Conservation (phyloP, 164 flowering plant genomes). For the Vitis vinifera region ASM3070453v1 NC_081811.1:28349001-28349500, state of each 20-base stretch:
- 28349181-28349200: slow-evolving; percentile 55
- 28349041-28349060: slow-evolving; percentile 35
- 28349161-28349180: slow-evolving; percentile 36
- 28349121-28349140: slow-evolving; percentile 35
- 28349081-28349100: slow-evolving; percentile 52
- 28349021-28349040: slow-evolving; percentile 39
- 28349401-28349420: slow-evolving; percentile 55
- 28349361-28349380: slow-evolving; percentile 38
- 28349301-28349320: slow-evolving; percentile 65
- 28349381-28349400: slow-evolving; percentile 55
- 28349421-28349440: slow-evolving; percentile 57
- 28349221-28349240: slow-evolving; percentile 57
- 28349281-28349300: slow-evolving; percentile 59
- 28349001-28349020: slow-evolving; percentile 50
- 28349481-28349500: slow-evolving; percentile 46
- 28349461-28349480: slow-evolving; percentile 60
- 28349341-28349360: slow-evolving; percentile 50
- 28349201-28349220: slow-evolving; percentile 59
- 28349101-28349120: slow-evolving; percentile 56
- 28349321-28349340: slow-evolving; percentile 47
- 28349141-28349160: slow-evolving; percentile 39
- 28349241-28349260: slow-evolving; percentile 41
- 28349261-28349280: slow-evolving; percentile 46
- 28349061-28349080: slow-evolving; percentile 25
- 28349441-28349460: slow-evolving; percentile 63